Percentiles rank a stretch among this genome's conserved stretches.
Evolutionary conservation across 2,329 filamentous ascomycete species (phyloP).

Genomic region (Penicillium sp.): DNA sequence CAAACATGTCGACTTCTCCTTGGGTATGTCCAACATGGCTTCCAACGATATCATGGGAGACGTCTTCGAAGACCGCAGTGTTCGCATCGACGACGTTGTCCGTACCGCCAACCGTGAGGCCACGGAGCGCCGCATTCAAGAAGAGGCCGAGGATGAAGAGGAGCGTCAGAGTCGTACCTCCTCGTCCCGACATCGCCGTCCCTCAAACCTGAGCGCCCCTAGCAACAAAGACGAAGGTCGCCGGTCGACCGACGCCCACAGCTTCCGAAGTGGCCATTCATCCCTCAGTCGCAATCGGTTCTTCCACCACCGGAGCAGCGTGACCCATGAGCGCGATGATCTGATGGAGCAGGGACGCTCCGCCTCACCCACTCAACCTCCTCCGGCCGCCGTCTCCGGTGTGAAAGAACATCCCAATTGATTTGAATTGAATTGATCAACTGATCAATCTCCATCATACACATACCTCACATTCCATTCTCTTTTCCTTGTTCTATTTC

Average conservation of each 20-base stretch:
- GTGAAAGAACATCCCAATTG: slow-evolving; percentile 2
- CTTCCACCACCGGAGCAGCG: slow-evolving; percentile 53
- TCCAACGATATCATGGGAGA: slow-evolving; percentile 64
- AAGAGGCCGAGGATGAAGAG: slow-evolving; percentile 36
- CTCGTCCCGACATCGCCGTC: slow-evolving; percentile 25
- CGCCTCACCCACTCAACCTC: slow-evolving; percentile 22
- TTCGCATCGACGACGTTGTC: slow-evolving; percentile 45
- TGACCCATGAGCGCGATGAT: slow-evolving; percentile 38
- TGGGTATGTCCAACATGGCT: slow-evolving; percentile 64
- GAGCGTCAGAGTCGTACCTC: slow-evolving; percentile 31
- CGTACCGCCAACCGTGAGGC: slow-evolving; percentile 43
- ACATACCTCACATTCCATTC: background rate
- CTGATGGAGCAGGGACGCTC: slow-evolving; percentile 52
- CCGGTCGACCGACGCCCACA: slow-evolving; percentile 32
- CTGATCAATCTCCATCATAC: background rate
- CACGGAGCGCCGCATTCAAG: slow-evolving; percentile 41
- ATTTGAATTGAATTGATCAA: background rate
- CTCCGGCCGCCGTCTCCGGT: slow-evolving; percentile 3
- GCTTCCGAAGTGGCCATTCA: slow-evolving; percentile 34
- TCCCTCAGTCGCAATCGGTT: slow-evolving; percentile 62
- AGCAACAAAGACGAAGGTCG: slow-evolving; percentile 22
- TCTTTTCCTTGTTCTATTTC: background rate
- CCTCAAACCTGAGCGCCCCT: slow-evolving; percentile 29
- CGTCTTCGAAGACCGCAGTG: slow-evolving; percentile 60
- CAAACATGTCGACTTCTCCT: slow-evolving; percentile 70